A percentile compares a stretch with the other conserved stretches of the same genome.
Conservation (phyloP, 1,139 yeast genomes). For the Taphrina populina region DNA sequence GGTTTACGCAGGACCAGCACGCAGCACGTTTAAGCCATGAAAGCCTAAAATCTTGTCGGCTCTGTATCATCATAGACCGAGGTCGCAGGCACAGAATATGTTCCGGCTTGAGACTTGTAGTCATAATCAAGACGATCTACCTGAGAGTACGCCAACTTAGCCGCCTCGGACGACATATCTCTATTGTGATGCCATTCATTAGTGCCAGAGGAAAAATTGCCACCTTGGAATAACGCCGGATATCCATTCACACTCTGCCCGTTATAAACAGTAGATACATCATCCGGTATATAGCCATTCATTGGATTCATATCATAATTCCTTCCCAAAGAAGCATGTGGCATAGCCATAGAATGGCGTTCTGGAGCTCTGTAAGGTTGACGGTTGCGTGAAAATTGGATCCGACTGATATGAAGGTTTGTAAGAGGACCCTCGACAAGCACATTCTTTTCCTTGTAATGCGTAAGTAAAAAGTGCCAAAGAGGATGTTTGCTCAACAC, state of each 20-base stretch:
- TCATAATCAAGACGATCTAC: slow-evolving; percentile 21
- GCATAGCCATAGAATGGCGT: slow-evolving; percentile 28
- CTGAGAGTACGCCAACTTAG: slow-evolving; percentile 2
- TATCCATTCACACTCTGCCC: slow-evolving; percentile 13
- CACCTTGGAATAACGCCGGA: slow-evolving; percentile 38
- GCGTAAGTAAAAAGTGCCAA: slow-evolving; percentile 77
- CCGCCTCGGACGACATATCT: too few relatives aligned
- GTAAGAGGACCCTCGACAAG: slow-evolving; percentile 90
- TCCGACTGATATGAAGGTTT: slow-evolving; percentile 69
- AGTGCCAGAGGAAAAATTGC: slow-evolving; percentile 15
- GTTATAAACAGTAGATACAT: slow-evolving; percentile 32
- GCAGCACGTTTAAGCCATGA: too few relatives aligned
- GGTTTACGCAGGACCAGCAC: too few relatives aligned
- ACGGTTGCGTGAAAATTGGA: slow-evolving; percentile 54
- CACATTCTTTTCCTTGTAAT: slow-evolving; percentile 80
- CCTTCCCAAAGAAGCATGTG: not conserved
- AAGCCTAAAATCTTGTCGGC: not conserved
- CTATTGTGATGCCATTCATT: slow-evolving; percentile 2
- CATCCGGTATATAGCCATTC: slow-evolving; percentile 41
- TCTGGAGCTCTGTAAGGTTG: slow-evolving; percentile 35
- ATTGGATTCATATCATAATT: slow-evolving; percentile 31
- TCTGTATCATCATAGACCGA: slow-evolving; percentile 17
- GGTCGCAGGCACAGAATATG: slow-evolving; percentile 15
- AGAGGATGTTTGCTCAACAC: slow-evolving; percentile 67
- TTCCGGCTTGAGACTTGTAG: slow-evolving; percentile 30